These are phyloP conservation scores for Cryptosporidium ryanae DNA, from an alignment of 169 alveolate species.

Conservation along the genomic window DNA sequence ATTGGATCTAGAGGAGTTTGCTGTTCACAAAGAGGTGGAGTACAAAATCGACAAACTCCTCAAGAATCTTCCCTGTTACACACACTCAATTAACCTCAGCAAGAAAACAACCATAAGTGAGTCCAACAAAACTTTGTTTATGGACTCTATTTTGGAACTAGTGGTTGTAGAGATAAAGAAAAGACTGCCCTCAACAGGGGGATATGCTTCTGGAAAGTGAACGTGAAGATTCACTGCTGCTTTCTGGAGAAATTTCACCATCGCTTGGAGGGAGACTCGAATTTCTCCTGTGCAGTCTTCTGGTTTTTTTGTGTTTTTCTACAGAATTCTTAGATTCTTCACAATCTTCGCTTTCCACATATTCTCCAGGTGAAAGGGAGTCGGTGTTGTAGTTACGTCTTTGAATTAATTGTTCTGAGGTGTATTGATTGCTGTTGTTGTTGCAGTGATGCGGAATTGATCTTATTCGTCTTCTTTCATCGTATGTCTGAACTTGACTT, in stretches of 20 bases:
- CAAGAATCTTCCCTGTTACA: too few relatives aligned
- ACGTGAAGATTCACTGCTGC: slow-evolving; percentile 33
- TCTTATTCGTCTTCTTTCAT: too few relatives aligned
- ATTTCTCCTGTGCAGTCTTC: background rate
- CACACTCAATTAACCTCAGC: too few relatives aligned
- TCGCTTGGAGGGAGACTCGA: slow-evolving; percentile 31
- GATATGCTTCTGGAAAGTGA: slow-evolving; percentile 66
- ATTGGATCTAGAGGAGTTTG: background rate
- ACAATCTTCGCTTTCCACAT: too few relatives aligned
- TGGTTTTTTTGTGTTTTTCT: background rate
- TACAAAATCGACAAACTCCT: too few relatives aligned
- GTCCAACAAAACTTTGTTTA: background rate
- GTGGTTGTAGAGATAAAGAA: slow-evolving; percentile 10
- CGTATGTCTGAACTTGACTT: too few relatives aligned
- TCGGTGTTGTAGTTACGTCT: too few relatives aligned
- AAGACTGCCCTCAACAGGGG: background rate
- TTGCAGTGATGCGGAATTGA: too few relatives aligned
- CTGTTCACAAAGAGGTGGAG: background rate
- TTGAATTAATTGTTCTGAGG: too few relatives aligned
- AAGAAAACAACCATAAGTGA: too few relatives aligned
- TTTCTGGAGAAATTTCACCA: slow-evolving; percentile 68
- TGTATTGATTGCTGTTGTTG: too few relatives aligned
- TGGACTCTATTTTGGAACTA: background rate
- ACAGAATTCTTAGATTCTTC: background rate
- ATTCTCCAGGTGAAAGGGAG: too few relatives aligned